Evolutionary conservation across 2,329 filamentous ascomycete genomes (phyloP).

Genomic region (Neofusicoccum cordaticola): DNA sequence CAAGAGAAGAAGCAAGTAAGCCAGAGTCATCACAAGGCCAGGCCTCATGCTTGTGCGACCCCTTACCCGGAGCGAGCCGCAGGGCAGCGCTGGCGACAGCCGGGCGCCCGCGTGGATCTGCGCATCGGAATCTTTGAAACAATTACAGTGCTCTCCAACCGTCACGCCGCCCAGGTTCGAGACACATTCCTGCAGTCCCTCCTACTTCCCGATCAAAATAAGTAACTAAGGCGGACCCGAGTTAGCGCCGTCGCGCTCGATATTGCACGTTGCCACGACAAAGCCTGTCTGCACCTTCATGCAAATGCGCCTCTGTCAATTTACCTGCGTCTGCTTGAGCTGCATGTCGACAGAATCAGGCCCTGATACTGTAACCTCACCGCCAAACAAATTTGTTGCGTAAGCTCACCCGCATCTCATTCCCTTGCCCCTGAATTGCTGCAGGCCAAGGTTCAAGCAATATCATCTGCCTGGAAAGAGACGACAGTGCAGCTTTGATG

Average conservation of each 20-base stretch:
- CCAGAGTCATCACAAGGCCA: not conserved
- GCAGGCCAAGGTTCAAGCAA: not conserved
- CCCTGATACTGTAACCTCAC: not conserved
- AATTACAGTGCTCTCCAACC: not conserved
- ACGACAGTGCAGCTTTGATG: not conserved
- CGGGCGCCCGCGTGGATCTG: not conserved
- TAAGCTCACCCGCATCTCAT: not conserved
- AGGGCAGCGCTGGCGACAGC: not conserved
- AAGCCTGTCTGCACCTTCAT: not conserved
- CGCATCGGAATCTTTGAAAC: constrained; percentile 6
- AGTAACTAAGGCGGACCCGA: not conserved
- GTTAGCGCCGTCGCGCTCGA: not conserved
- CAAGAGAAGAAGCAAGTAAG: not conserved
- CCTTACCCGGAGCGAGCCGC: not conserved
- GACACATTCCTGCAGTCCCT: not conserved
- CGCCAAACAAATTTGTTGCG: not conserved
- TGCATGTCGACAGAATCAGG: not conserved
- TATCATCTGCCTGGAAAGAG: not conserved
- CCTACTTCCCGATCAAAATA: not conserved
- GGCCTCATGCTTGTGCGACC: not conserved
- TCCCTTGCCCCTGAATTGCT: not conserved
- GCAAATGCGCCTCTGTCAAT: not conserved
- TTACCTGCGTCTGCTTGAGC: not conserved
- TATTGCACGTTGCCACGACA: not conserved
- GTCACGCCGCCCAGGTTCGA: not conserved